These are phyloP conservation scores for Margaritispora aquatica DNA, from an alignment of 495 filamentous ascomycete species.

Conservation along the genomic window DNA sequence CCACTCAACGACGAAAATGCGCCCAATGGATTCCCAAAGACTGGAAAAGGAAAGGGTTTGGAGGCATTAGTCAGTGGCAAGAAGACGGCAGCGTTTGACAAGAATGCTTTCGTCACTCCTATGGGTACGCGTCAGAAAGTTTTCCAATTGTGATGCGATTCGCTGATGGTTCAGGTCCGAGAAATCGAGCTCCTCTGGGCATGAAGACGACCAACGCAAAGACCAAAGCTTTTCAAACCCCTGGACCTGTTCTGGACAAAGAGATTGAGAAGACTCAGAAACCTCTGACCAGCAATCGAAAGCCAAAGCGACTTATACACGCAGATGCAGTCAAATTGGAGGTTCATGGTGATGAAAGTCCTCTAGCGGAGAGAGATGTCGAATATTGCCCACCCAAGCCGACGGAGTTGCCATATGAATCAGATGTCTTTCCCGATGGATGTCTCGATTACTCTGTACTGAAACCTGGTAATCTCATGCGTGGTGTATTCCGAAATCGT, in stretches of 20 bases:
- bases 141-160: neutral
- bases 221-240: slow-evolving; percentile 58
- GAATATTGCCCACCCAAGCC: slow-evolving; percentile 39
- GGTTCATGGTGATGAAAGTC: slow-evolving; percentile 34
- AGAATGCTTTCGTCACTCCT: slow-evolving; percentile 73
- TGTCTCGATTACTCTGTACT: slow-evolving; percentile 35
- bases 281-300: slow-evolving; percentile 29
- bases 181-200: slow-evolving; percentile 75
- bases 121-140: slow-evolving; percentile 49
- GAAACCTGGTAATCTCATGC: slow-evolving; percentile 57
- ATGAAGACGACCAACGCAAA: slow-evolving; percentile 96
- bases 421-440: slow-evolving; percentile 65
- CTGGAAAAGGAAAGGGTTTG: slow-evolving; percentile 54
- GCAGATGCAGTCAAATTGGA: slow-evolving; percentile 37
- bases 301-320: slow-evolving; percentile 33
- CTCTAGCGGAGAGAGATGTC: slow-evolving; percentile 47
- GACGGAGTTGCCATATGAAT: slow-evolving; percentile 64
- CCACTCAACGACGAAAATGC: slow-evolving; percentile 85
- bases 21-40: slow-evolving; percentile 58
- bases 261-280: slow-evolving; percentile 39
- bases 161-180: slow-evolving; percentile 42
- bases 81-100: slow-evolving; percentile 46
- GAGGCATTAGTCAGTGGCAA: slow-evolving; percentile 60
- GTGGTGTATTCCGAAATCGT: slow-evolving; percentile 59
- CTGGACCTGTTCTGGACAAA: slow-evolving; percentile 21